phyloP scores from a whole-genome alignment of 495 filamentous ascomycete genomes.

The Penicillium canescens region DNA sequence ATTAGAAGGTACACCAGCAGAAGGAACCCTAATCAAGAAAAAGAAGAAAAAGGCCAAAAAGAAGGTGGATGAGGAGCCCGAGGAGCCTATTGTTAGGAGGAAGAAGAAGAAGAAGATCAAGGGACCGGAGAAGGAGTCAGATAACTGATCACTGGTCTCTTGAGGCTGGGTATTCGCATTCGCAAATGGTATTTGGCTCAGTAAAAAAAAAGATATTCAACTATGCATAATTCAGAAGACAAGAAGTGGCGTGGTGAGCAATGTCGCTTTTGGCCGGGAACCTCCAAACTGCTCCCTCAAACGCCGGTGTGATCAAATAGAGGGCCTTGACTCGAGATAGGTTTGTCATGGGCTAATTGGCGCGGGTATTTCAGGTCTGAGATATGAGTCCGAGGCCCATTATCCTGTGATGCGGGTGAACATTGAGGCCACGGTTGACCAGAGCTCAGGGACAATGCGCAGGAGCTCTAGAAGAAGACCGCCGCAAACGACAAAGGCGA shows the following conservation, averaged over 20 bases:
- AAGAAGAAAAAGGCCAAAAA: conserved; percentile 63
- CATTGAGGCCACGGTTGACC: conserved; percentile 35
- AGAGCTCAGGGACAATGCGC: conserved; percentile 64
- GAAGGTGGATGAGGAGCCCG: not conserved
- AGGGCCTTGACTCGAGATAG: not conserved
- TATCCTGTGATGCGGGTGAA: conserved; percentile 25
- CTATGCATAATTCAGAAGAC: too few species aligned
- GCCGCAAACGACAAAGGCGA: conserved; percentile 25
- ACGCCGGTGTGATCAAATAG: too few species aligned
- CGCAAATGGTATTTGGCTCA: conserved; percentile 1
- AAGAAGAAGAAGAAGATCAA: conserved; percentile 20
- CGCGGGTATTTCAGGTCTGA: conserved; percentile 1
- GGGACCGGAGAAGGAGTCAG: not conserved
- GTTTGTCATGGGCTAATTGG: not conserved
- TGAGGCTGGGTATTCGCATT: not conserved
- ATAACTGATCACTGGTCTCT: not conserved
- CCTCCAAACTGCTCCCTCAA: too few species aligned
- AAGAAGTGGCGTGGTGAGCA: too few species aligned
- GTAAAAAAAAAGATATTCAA: not conserved
- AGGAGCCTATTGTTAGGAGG: not conserved
- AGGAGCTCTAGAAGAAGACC: conserved; percentile 40
- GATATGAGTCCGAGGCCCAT: not conserved
- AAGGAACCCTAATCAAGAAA: conserved; percentile 75
- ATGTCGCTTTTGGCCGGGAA: too few species aligned
- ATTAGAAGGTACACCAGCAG: conserved; percentile 65